Evolutionary conservation across 768 basidiomycete genomes (phyloP), one percentile per base, ranked within the genome.

Genomic region (Myochromella boudieri): DNA sequence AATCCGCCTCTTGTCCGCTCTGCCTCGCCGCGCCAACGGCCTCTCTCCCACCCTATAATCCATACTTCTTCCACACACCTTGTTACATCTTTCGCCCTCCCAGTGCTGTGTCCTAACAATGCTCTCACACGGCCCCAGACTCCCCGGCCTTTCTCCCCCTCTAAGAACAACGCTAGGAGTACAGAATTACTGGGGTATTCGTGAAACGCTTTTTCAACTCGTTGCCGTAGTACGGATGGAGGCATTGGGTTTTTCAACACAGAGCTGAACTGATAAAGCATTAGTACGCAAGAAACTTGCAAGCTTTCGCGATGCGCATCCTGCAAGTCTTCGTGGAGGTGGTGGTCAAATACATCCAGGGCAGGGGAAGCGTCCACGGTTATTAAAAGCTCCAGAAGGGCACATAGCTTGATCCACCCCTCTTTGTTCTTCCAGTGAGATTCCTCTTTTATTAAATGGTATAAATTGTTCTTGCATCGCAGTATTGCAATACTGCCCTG

Each of bases 1-100:
- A 92, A 65, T 27, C 84, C 80, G 52, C 68, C 78, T 52, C 90
- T 67, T 27, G 82, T 84, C 46, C 89, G 75, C 63, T 92, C 89
- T 31, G 78, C 64, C 62, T 91, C 87, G 39, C 68, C 71, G 38
- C 73, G 68, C 88, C 89, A 91, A 28, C 81, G 72, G 1, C 83
- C 81, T 58, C 69, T 76, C 63, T 88, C 84, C 88, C 87, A 90
- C n/a, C 84, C 76, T 8, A 82, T 80, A 1, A 88, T 69, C 89
- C 90, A 92, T 0, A 89, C 78, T 55, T 92, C 87, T 51, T 78
- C 72, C 3, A 78, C 66, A 45, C 84, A 68, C 58, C 86, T 69
- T 31, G 72, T 64, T 11, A 91, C 68, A 45, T 72, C 75, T 61
- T 86, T 89, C 46, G 74, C 69, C 44, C 63, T 67, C 7, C 59